These are phyloP conservation scores for Lentinula edodes DNA, from an alignment of 768 basidiomycete species.

Conservation along the genomic window DNA sequence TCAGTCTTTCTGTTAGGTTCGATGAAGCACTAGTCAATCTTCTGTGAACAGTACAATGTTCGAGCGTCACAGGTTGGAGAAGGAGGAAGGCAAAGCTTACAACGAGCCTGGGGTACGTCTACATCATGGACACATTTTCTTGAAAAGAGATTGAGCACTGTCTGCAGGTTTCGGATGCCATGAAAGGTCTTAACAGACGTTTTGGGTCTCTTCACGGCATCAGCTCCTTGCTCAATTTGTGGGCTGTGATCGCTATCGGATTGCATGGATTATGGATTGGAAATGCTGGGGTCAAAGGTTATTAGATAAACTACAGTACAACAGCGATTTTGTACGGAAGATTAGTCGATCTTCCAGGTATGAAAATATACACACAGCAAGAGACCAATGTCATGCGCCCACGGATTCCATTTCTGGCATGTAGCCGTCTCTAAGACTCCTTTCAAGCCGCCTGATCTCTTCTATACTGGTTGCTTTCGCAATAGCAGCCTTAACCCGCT, in stretches of 20 bases:
- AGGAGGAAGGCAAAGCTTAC: slow-evolving; percentile 63
- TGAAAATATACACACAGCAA: slow-evolving; percentile 22
- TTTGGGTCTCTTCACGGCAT: slow-evolving; percentile 68
- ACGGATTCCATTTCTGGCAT: slow-evolving; percentile 73
- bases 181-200: slow-evolving; percentile 62
- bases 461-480: slow-evolving; percentile 88
- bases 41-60: slow-evolving; percentile 58
- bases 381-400: slow-evolving; percentile 52
- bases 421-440: slow-evolving; percentile 80
- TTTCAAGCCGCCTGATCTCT: slow-evolving; percentile 79
- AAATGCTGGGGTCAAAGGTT: slow-evolving; percentile 40
- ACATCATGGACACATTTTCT: neutral
- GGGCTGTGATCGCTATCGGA: slow-evolving; percentile 49
- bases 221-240: slow-evolving; percentile 62
- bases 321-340: neutral
- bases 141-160: neutral
- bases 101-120: slow-evolving; percentile 57
- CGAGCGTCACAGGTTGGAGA: slow-evolving; percentile 65
- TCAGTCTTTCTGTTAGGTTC: neutral
- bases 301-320: slow-evolving; percentile 2
- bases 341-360: neutral
- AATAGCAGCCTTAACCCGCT: slow-evolving; percentile 82
- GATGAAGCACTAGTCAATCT: neutral
- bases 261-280: slow-evolving; percentile 75
- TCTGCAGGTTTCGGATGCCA: slow-evolving; percentile 54